Evolutionary conservation across 345 rosid species (phyloP), one percentile per base, ranked within the genome.

Genomic region (Populus euphratica): DNA sequence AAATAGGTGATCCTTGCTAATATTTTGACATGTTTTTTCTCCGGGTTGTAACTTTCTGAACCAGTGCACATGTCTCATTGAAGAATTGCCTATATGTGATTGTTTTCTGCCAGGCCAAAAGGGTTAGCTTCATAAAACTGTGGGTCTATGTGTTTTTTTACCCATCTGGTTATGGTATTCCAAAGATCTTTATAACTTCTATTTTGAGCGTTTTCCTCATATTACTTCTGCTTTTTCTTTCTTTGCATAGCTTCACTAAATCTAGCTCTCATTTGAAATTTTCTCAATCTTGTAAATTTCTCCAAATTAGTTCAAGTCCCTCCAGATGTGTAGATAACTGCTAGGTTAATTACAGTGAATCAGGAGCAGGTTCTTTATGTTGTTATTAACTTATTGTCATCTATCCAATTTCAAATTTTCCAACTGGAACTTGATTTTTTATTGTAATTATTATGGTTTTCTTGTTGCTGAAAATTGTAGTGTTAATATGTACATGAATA

Each of bases 1-100:
- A 8, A 69, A 87, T 72, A 91, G 99, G 99, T 94, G 71, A 78
- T 74, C 23, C 12, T 8, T 65, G 17, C 27, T 68, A 38, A 36
- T 20, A 17, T 67, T 52, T 67, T 54, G 35, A 77, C 33, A 66
- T 36, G 43, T 38, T 20, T 74, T 73, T 50, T 14, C 33, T 47
- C 43, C 33, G 25, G 36, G 27, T 36, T 62, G 29, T 69, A 25
- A 21, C 16, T 35, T 63, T 41, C 39, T 52, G 33, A 36, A 69
- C 64, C 8, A 7, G 31, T 66, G 29, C 17, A 5, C 65, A 20
- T 68, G 31, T 49, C 7, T 66, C 6, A 2, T 13, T 73, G 12
- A 27, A 47, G 39, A 64, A 54, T 21, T 59, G n/a, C 25, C 36
- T 64, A 31, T n/a, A 31, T 27, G 2, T 41, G 33, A 74, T 33